A percentile compares a stretch with the other conserved stretches of the same genome.
These are phyloP conservation scores for Atkinsonella hypoxylon DNA, from an alignment of 2,329 filamentous ascomycete genomes.

Conservation along the genomic window DNA sequence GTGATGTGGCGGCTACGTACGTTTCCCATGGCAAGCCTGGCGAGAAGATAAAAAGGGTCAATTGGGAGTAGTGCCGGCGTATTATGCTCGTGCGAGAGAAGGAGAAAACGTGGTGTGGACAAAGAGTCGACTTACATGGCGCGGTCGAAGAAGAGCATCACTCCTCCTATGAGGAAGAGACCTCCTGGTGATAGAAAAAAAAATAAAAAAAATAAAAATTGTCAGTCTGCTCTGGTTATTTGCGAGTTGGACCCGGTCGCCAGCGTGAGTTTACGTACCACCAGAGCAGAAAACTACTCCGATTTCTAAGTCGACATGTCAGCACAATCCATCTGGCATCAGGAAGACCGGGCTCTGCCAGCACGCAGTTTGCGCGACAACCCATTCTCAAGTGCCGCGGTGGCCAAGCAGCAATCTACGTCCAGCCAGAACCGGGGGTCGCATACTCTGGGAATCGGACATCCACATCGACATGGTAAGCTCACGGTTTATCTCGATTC, in stretches of 20 bases:
- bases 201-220: too few relatives aligned
- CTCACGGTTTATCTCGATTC: background rate
- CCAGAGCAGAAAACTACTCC: conserved; percentile 96
- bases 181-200: conserved; percentile 68
- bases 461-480: conserved; percentile 72
- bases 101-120: background rate
- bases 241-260: conserved; percentile 11
- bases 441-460: conserved; percentile 85
- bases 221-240: conserved; percentile 1
- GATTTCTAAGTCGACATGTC: conserved; percentile 54
- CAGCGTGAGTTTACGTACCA: conserved; percentile 50
- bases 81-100: background rate
- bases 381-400: background rate
- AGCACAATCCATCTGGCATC: background rate
- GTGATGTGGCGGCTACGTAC: conserved; percentile 33
- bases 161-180: conserved; percentile 87
- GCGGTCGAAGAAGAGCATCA: conserved; percentile 95
- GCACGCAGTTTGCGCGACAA: too few relatives aligned
- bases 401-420: background rate
- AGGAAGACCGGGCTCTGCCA: too few relatives aligned
- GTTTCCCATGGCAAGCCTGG: conserved; percentile 93
- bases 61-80: background rate
- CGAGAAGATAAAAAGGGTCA: background rate
- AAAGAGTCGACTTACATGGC: conserved; percentile 56
- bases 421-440: background rate